phyloP scores from a whole-genome alignment of 2,329 filamentous ascomycete genomes.

The Colletotrichum sp. region DNA sequence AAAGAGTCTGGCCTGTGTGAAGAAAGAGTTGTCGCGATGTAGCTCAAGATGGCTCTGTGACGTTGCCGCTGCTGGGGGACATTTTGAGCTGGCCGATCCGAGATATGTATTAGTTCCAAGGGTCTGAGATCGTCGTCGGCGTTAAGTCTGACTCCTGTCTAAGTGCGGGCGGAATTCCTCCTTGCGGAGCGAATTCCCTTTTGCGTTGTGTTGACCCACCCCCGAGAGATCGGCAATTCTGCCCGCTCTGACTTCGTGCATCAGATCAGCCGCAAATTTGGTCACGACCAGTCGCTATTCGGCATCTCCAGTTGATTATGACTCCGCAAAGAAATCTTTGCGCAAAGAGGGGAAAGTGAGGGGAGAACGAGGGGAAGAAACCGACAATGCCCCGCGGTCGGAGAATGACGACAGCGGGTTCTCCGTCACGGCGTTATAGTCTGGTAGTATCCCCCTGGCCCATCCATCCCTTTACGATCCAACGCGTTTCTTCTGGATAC shows the following conservation, averaged over 20 bases:
- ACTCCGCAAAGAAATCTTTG: not conserved
- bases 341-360: not conserved
- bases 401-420: not conserved
- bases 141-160: not conserved
- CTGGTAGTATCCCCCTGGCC: accelerated
- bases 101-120: not conserved
- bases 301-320: not conserved
- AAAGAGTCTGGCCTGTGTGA: too few species aligned
- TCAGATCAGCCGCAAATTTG: not conserved
- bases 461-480: not conserved
- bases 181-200: not conserved
- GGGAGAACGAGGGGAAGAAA: not conserved
- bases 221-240: not conserved
- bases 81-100: not conserved
- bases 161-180: not conserved
- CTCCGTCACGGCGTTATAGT: not conserved
- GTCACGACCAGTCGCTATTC: not conserved
- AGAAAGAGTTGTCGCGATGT: not conserved
- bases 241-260: not conserved
- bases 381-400: not conserved
- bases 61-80: not conserved
- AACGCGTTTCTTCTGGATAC: not conserved
- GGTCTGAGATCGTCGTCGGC: not conserved
- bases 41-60: not conserved
- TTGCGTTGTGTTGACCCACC: not conserved